A percentile compares a stretch with the other conserved stretches of the same genome.
Conservation (phyloP, 2,329 filamentous ascomycete species). For the Aspergillus costaricaensis region DNA sequence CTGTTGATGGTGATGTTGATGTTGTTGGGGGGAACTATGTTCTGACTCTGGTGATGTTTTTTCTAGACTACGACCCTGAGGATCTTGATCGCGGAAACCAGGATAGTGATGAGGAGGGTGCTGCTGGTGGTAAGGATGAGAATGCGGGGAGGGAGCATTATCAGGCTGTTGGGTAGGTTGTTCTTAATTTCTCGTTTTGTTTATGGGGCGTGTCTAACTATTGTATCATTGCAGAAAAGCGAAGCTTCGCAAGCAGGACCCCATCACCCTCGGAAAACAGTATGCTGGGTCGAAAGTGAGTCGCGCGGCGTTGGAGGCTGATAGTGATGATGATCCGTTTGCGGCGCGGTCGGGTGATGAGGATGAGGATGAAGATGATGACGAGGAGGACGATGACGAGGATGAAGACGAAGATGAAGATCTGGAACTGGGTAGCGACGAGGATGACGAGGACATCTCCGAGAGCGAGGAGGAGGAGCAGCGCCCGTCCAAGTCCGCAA, state of each 20-base stretch:
- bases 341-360: slow-evolving; percentile 39
- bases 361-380: slow-evolving; percentile 36
- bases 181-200: not conserved
- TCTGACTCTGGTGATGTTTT: not conserved
- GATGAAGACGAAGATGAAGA: slow-evolving; percentile 26
- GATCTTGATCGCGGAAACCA: slow-evolving; percentile 59
- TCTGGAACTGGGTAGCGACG: slow-evolving; percentile 27
- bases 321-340: slow-evolving; percentile 53
- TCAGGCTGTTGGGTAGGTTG: slow-evolving; percentile 64
- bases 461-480: slow-evolving; percentile 17
- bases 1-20: not conserved
- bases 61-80: slow-evolving; percentile 78
- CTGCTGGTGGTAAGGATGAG: slow-evolving; percentile 49
- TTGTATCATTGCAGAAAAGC: slow-evolving; percentile 63
- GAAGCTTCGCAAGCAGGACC: slow-evolving; percentile 74
- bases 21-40: not conserved
- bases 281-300: slow-evolving; percentile 79
- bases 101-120: slow-evolving; percentile 57
- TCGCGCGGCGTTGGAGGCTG: slow-evolving; percentile 65
- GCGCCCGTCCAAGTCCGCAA: slow-evolving; percentile 8
- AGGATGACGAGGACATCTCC: slow-evolving; percentile 30
- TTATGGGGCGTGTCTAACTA: not conserved
- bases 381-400: slow-evolving; percentile 9
- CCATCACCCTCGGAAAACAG: slow-evolving; percentile 69
- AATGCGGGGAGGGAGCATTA: slow-evolving; percentile 82